These are phyloP conservation scores for Strobilomyces dryophilus DNA, from an alignment of 768 basidiomycete species.

Conservation along the genomic window DNA sequence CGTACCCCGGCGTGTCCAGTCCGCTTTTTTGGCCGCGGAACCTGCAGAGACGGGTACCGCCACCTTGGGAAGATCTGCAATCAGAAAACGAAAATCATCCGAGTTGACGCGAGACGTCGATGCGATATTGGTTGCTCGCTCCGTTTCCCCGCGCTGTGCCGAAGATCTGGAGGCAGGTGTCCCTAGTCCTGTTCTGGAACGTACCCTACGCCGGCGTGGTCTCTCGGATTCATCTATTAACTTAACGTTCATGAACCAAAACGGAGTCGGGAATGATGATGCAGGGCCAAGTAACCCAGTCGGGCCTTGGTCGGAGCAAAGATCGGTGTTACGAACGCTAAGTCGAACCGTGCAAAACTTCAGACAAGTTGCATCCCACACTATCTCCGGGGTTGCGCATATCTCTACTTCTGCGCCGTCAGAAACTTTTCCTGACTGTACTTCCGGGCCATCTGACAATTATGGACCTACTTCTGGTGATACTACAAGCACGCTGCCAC, in stretches of 20 bases:
- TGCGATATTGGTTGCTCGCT: slow-evolving; percentile 65
- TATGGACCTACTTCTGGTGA: slow-evolving; percentile 1
- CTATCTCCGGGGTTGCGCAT: slow-evolving; percentile 22
- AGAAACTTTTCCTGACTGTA: slow-evolving; percentile 10
- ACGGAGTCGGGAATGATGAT: slow-evolving; percentile 26
- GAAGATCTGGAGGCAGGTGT: slow-evolving; percentile 39
- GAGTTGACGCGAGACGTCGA: slow-evolving; percentile 67
- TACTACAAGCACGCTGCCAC: slow-evolving; percentile 7
- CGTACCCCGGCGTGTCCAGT: slow-evolving; percentile 31
- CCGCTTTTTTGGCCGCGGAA: slow-evolving; percentile 22
- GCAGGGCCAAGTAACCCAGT: not conserved
- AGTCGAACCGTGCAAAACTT: slow-evolving; percentile 53
- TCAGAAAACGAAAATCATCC: slow-evolving; percentile 14
- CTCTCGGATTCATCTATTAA: slow-evolving; percentile 92
- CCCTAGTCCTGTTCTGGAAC: slow-evolving; percentile 55
- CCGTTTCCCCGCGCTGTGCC: slow-evolving; percentile 13
- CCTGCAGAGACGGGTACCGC: slow-evolving; percentile 6
- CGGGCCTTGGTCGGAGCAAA: slow-evolving; percentile 36
- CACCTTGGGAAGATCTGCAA: slow-evolving; percentile 17
- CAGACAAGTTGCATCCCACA: slow-evolving; percentile 30
- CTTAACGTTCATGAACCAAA: slow-evolving; percentile 69
- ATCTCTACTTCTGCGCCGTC: slow-evolving; percentile 2
- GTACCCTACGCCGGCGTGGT: slow-evolving; percentile 71
- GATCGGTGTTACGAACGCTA: slow-evolving; percentile 51
- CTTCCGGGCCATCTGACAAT: not conserved